Evolutionary conservation across 2,329 filamentous ascomycete genomes (phyloP).

Genomic region (Ustilaginoidea virens): DNA sequence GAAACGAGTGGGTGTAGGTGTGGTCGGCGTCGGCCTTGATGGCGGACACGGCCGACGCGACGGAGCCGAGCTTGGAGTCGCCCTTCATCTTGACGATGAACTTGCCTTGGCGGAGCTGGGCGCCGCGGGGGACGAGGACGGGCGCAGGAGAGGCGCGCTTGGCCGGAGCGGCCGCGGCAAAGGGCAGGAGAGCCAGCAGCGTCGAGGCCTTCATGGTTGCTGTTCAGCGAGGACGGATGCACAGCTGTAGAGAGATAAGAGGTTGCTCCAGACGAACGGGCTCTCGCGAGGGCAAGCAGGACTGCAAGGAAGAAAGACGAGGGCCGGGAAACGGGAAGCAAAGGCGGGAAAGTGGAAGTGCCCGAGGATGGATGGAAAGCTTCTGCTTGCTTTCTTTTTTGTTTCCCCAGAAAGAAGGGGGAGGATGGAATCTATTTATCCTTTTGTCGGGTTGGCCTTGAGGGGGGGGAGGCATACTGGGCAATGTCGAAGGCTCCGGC

Average conservation of each 20-base stretch:
- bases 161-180: conserved; percentile 16
- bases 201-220: conserved; percentile 15
- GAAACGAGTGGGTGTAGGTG: conserved; percentile 13
- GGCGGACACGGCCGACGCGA: conserved; percentile 11
- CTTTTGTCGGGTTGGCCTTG: too few species aligned
- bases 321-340: neutral
- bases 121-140: conserved; percentile 16
- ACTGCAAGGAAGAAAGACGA: neutral
- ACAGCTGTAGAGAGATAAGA: neutral
- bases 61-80: conserved; percentile 8
- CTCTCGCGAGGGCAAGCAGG: too few species aligned
- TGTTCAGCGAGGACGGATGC: neutral
- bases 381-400: too few species aligned
- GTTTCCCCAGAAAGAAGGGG: too few species aligned
- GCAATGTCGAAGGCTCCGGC: too few species aligned
- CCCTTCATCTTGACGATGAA: conserved; percentile 23
- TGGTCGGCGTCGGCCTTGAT: conserved; percentile 18
- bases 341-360: too few species aligned
- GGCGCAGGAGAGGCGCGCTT: conserved; percentile 19
- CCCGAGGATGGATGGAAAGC: too few species aligned
- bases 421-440: too few species aligned
- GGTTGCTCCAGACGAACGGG: too few species aligned
- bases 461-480: too few species aligned
- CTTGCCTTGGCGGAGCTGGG: conserved; percentile 17
- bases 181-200: conserved; percentile 17